Evolutionary conservation across 495 filamentous ascomycete genomes (phyloP).

Genomic region (Penicillium goetzii): DNA sequence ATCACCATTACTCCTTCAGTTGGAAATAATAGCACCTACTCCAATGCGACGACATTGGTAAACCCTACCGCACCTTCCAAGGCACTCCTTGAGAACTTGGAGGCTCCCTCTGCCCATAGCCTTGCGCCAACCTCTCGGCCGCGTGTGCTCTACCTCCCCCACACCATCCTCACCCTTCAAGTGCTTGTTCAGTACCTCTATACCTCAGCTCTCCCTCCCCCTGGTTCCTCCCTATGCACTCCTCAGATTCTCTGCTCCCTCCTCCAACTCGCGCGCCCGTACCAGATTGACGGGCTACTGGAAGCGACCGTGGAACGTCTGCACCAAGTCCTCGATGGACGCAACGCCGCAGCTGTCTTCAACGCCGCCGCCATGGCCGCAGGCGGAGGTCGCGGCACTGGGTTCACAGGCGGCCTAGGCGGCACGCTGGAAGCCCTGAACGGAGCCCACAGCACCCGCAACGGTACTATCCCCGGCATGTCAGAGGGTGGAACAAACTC

Average conservation of each 20-base stretch:
- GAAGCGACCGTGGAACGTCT: slow-evolving; percentile 91
- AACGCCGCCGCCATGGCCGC: slow-evolving; percentile 98
- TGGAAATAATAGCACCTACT: slow-evolving; percentile 60
- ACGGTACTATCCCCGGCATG: slow-evolving; percentile 23
- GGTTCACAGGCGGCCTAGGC: slow-evolving; percentile 47
- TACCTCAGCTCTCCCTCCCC: slow-evolving; percentile 80
- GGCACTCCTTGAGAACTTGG: slow-evolving; percentile 48
- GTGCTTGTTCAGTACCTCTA: slow-evolving; percentile 91
- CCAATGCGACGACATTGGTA: slow-evolving; percentile 60
- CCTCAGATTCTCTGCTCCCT: slow-evolving; percentile 95
- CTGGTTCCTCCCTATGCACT: slow-evolving; percentile 78
- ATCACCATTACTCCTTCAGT: slow-evolving; percentile 82
- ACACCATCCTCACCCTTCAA: slow-evolving; percentile 84
- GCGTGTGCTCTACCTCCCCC: slow-evolving; percentile 87
- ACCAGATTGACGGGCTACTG: slow-evolving; percentile 87
- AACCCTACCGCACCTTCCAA: slow-evolving; percentile 54
- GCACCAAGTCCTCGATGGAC: slow-evolving; percentile 84
- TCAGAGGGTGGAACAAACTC: slow-evolving; percentile 30
- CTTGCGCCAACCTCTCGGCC: slow-evolving; percentile 74
- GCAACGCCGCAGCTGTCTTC: slow-evolving; percentile 96
- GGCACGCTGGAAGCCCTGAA: slow-evolving; percentile 52
- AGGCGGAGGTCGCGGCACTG: slow-evolving; percentile 79
- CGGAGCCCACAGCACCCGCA: slow-evolving; percentile 35
- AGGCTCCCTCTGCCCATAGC: slow-evolving; percentile 51
- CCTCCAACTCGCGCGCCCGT: slow-evolving; percentile 90